These are phyloP conservation scores for Annulohypoxylon nitens DNA, from an alignment of 495 filamentous ascomycete genomes.

Conservation along the genomic window DNA sequence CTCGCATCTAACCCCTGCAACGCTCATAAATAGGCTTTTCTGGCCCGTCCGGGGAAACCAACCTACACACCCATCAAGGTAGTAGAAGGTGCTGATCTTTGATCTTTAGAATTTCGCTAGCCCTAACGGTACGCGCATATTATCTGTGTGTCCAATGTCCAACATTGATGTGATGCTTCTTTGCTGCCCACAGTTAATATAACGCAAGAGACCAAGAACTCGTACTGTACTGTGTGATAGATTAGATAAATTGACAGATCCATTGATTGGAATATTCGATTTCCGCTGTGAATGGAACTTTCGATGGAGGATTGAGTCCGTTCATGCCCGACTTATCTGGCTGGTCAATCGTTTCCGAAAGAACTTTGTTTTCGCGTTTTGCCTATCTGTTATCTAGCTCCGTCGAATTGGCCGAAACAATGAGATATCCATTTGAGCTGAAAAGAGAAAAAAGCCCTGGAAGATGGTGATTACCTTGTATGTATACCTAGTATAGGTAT, in stretches of 20 bases:
- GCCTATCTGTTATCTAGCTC: slow-evolving; percentile 19
- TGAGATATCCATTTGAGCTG: not conserved
- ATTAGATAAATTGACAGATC: not conserved
- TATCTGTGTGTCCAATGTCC: not conserved
- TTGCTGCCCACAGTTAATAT: slow-evolving; percentile 18
- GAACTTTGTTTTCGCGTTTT: slow-evolving; percentile 19
- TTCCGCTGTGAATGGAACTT: slow-evolving; percentile 25
- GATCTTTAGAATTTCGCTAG: slow-evolving; percentile 42
- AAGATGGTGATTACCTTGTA: not conserved
- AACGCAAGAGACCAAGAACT: not conserved
- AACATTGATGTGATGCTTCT: not conserved
- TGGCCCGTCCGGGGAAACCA: slow-evolving; percentile 45
- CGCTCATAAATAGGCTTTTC: slow-evolving; percentile 42
- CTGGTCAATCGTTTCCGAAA: slow-evolving; percentile 27
- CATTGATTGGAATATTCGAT: slow-evolving; percentile 19
- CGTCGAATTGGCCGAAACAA: slow-evolving; percentile 21
- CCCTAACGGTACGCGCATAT: slow-evolving; percentile 2
- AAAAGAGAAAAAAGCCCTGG: slow-evolving; percentile 8
- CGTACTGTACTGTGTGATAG: slow-evolving; percentile 1
- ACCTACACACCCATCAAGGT: slow-evolving; percentile 33
- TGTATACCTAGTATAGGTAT: not conserved
- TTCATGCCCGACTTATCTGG: slow-evolving; percentile 34
- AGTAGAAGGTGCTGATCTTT: slow-evolving; percentile 37
- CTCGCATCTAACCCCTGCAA: slow-evolving; percentile 22
- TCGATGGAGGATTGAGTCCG: slow-evolving; percentile 27